Conservation (phyloP, 2,329 filamentous ascomycete genomes). For the Cercospora sp. region DNA sequence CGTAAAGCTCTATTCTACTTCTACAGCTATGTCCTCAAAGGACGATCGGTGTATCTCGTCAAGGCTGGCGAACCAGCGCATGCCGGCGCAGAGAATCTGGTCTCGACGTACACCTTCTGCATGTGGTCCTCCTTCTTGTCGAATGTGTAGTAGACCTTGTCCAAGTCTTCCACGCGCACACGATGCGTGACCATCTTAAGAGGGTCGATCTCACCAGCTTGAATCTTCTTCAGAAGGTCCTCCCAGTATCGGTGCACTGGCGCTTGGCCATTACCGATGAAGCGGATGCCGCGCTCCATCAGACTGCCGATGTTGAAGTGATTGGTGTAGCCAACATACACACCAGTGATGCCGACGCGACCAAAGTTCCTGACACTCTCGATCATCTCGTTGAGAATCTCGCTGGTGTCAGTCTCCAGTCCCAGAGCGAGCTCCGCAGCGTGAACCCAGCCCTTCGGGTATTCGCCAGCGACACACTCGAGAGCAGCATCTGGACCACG, state of each 20-base stretch:
- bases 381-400: slow-evolving; percentile 79
- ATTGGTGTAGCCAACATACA: slow-evolving; percentile 68
- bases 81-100: slow-evolving; percentile 57
- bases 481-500: slow-evolving; percentile 71
- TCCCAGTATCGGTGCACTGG: slow-evolving; percentile 86
- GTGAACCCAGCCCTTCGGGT: slow-evolving; percentile 63
- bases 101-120: slow-evolving; percentile 76
- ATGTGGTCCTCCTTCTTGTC: slow-evolving; percentile 72
- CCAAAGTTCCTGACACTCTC: slow-evolving; percentile 71
- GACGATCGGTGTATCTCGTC: slow-evolving; percentile 44
- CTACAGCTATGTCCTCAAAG: neutral
- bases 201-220: slow-evolving; percentile 69
- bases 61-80: slow-evolving; percentile 53
- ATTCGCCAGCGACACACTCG: slow-evolving; percentile 67
- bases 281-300: slow-evolving; percentile 82
- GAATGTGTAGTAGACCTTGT: slow-evolving; percentile 59
- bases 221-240: slow-evolving; percentile 68
- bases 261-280: slow-evolving; percentile 69
- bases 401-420: slow-evolving; percentile 80
- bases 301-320: slow-evolving; percentile 81
- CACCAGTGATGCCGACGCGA: slow-evolving; percentile 74
- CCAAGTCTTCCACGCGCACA: slow-evolving; percentile 55
- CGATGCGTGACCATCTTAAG: slow-evolving; percentile 80
- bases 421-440: slow-evolving; percentile 63
- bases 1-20: slow-evolving; percentile 18